Evolutionary conservation across 495 filamentous ascomycete genomes (phyloP), one percentile per base, ranked within the genome.

Genomic region (Pyrenopolyporus hunteri): DNA sequence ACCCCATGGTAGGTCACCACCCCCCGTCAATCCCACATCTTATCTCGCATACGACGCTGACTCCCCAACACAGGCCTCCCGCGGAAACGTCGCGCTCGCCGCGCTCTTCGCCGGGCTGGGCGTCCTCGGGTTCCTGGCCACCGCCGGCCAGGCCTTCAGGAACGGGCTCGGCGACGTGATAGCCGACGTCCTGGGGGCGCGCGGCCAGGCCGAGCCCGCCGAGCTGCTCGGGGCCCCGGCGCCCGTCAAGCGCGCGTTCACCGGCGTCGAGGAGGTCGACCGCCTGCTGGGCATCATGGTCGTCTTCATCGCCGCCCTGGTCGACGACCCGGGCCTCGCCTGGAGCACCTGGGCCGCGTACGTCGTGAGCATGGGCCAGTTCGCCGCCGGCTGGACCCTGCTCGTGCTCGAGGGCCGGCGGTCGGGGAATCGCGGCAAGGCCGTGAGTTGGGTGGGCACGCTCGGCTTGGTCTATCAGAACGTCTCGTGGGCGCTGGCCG

Each of bases 381-480:
- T 85, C 54, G 78, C 76, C 9, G 79, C 82, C 2, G 78, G 74
- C 29, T 87, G 83, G 83, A 73, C 75, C 13, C 49, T 87, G 43
- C 67, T 88, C 11, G 66, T 79, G 10, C 66, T 87, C 40, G 86
- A 89, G 66, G 74, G 80, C 2, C 77, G 81, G 71, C 73, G 86
- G 44, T 68, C 62, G 23, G 84, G 84, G 0, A 87, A 87, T 63
- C 68, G 75, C 14, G 77, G 82, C 29, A 78, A 73, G 11, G 39
- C 80, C 2, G 76, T 82, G 47, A 78, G 80, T 19, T 85, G 77
- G 82, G 75, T 80, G 29, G 73, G 74, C 6, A 62, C 79, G 6
- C 76, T 82, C 45, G 86, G 86, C 6, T 35, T 87, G 6, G 5
- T 76, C 3, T 76, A 84, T 17, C 85, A 89, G 66, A 75, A 76